These are phyloP conservation scores for Aureobasidium leucospermi DNA, from an alignment of 2,329 filamentous ascomycete genomes.

Conservation along the genomic window DNA sequence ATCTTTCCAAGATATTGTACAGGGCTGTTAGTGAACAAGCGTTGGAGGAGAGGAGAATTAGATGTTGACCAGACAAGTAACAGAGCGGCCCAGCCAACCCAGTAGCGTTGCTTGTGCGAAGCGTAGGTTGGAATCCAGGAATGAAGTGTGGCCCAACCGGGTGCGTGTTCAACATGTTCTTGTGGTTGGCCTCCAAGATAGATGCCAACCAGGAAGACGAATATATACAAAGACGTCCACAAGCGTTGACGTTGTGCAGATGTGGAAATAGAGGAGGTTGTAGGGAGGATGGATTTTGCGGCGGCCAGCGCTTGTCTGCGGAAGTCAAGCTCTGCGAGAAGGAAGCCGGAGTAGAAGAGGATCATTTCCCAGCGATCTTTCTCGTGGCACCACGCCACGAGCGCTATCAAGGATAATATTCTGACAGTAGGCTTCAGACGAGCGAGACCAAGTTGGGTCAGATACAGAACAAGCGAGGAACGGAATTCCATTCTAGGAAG, in stretches of 20 bases:
- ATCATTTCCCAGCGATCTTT: constrained; percentile 49
- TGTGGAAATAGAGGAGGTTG: neutral
- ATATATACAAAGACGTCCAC: constrained; percentile 1
- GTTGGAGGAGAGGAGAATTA: constrained; percentile 39
- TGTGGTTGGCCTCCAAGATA: constrained; percentile 10
- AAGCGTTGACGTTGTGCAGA: neutral
- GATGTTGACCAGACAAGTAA: constrained; percentile 46
- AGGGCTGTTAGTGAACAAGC: constrained; percentile 42
- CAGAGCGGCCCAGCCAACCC: constrained; percentile 48
- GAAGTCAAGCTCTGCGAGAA: constrained; percentile 49
- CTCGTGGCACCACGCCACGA: constrained; percentile 41
- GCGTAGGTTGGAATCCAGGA: neutral
- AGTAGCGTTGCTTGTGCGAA: constrained; percentile 41
- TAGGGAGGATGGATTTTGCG: neutral
- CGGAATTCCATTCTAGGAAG: constrained; percentile 44
- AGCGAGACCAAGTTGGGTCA: constrained; percentile 39
- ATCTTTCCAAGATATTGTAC: constrained; percentile 55
- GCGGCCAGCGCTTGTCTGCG: constrained; percentile 23
- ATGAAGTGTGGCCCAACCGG: constrained; percentile 6
- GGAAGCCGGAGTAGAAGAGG: constrained; percentile 49
- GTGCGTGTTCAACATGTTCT: neutral
- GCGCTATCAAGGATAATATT: constrained; percentile 32
- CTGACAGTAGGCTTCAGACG: constrained; percentile 23
- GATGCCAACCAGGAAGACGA: constrained; percentile 10
- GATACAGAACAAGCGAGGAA: constrained; percentile 51